Conservation (phyloP, 371 early-diverging fungal species). For the Zychaea mexicana region DNA sequence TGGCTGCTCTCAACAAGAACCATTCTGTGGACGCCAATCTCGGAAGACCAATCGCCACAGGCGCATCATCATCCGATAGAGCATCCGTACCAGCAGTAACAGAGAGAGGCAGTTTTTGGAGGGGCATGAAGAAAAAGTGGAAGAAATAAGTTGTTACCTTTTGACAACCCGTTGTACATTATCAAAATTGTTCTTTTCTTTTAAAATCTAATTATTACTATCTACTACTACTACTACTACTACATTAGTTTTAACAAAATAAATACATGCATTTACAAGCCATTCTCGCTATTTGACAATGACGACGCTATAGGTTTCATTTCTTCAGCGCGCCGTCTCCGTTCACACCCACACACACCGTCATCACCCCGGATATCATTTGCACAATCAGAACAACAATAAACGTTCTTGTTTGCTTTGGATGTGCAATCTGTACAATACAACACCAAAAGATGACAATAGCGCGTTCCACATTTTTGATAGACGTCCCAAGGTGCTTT, state of each 20-base stretch:
- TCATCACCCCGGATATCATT: conserved; percentile 12
- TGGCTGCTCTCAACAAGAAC: background rate
- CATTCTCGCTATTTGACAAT: too few species aligned
- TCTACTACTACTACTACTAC: too few species aligned
- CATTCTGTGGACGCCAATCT: background rate
- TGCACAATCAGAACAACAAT: conserved; percentile 40
- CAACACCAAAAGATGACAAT: conserved; percentile 43
- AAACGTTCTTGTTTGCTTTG: background rate
- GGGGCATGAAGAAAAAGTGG: conserved; percentile 32
- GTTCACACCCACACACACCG: conserved; percentile 40
- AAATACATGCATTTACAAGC: background rate
- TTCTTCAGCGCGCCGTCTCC: conserved; percentile 31
- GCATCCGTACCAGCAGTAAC: background rate
- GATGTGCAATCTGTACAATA: conserved; percentile 31
- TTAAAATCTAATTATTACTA: too few species aligned
- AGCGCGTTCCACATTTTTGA: conserved; percentile 32
- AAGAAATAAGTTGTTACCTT: conserved; percentile 11
- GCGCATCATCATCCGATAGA: too few species aligned
- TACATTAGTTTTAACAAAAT: too few species aligned
- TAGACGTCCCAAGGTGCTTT: conserved; percentile 40
- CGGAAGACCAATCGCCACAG: background rate
- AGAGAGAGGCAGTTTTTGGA: conserved; percentile 24
- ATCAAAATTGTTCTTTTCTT: too few species aligned
- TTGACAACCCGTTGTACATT: too few species aligned
- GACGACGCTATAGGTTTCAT: conserved; percentile 17